Evolutionary conservation across 139 green algal genomes (phyloP).

Genomic region (Trebouxia sp.): DNA sequence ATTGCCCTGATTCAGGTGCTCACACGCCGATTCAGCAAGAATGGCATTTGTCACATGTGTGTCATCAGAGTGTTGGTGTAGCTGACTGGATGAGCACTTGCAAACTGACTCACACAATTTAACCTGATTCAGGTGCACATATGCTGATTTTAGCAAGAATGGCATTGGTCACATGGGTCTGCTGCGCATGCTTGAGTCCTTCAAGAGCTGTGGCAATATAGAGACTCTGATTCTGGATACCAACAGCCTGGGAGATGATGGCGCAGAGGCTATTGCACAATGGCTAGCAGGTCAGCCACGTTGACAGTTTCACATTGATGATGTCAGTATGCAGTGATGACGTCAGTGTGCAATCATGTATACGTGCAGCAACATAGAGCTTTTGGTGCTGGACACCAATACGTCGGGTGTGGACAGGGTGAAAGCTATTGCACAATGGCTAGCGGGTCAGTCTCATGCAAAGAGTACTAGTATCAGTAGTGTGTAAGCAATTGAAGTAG

Average conservation of each 20-base stretch:
- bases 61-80: no score
- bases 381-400: constrained; percentile 82
- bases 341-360: no score
- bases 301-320: no score
- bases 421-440: constrained; percentile 58
- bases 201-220: constrained; percentile 60
- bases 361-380: constrained; percentile 61
- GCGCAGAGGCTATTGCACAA: constrained; percentile 62
- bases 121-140: constrained; percentile 50
- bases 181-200: constrained; percentile 65
- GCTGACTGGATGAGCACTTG: not conserved
- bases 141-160: constrained; percentile 89
- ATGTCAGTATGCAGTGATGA: no score
- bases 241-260: constrained; percentile 77
- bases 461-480: no score
- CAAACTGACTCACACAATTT: not conserved
- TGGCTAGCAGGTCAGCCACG: constrained; percentile 46
- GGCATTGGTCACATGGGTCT: constrained; percentile 79
- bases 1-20: no score
- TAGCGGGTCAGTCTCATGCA: constrained; percentile 43
- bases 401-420: constrained; percentile 66
- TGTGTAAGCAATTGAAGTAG: no score
- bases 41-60: no score
- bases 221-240: constrained; percentile 75
- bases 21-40: no score